phyloP scores from a whole-genome alignment of 805 yeast genomes.

The Cyberlindnera mycetangii region DNA sequence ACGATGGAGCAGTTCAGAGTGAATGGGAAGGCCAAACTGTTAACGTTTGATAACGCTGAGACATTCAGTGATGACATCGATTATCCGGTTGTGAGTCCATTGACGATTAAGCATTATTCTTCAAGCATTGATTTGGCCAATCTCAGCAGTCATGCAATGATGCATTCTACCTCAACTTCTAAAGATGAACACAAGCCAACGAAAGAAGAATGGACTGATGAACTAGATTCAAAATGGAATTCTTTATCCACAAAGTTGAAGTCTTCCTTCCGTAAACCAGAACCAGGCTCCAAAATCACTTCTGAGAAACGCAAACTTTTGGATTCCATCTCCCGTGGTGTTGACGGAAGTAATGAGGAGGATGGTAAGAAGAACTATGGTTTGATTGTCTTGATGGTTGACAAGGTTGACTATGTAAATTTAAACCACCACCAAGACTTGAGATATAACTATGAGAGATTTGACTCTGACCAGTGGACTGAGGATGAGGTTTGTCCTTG shows the following conservation, averaged over 20 bases:
- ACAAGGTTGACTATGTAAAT: constrained; percentile 67
- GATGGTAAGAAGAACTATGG: constrained; percentile 61
- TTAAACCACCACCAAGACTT: constrained; percentile 47
- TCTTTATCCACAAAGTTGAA: constrained; percentile 54
- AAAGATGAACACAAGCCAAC: constrained; percentile 17
- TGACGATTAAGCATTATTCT: constrained; percentile 19
- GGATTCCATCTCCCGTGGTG: constrained; percentile 77
- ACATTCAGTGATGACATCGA: constrained; percentile 19
- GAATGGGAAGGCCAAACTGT: constrained; percentile 57
- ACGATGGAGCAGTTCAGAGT: constrained; percentile 69
- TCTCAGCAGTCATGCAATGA: constrained; percentile 16
- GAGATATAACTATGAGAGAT: constrained; percentile 51
- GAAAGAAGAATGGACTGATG: constrained; percentile 63
- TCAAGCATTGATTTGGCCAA: constrained; percentile 25
- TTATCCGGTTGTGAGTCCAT: constrained; percentile 33
- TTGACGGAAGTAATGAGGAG: constrained; percentile 70
- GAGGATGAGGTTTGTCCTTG: constrained; percentile 79
- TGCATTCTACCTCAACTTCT: constrained; percentile 40
- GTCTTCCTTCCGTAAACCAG: constrained; percentile 68
- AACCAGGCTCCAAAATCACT: constrained; percentile 61
- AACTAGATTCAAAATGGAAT: constrained; percentile 62
- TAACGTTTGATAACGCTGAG: constrained; percentile 29
- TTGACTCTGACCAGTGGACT: constrained; percentile 62
- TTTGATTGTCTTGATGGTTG: constrained; percentile 64
- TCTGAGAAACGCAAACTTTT: constrained; percentile 52